Conservation (phyloP, 805 yeast species). For the Saccharomycopsis synnaedendra region DNA sequence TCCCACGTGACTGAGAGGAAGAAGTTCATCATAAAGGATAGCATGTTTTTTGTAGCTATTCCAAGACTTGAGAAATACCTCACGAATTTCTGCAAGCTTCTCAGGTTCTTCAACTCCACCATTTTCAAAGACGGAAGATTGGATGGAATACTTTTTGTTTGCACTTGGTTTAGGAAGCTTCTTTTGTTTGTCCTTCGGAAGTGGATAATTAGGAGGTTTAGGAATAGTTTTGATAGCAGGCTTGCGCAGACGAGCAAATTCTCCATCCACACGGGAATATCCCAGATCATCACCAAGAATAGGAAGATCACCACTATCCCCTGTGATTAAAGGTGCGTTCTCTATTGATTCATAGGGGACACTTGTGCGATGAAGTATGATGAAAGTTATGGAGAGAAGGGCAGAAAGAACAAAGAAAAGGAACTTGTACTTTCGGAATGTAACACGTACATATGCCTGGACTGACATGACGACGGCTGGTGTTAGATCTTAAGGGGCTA, state of each 20-base stretch:
- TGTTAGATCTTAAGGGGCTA: not conserved
- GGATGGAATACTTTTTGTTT: slow-evolving; percentile 20
- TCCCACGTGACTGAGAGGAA: slow-evolving; percentile 26
- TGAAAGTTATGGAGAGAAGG: too few species aligned
- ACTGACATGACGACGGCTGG: not conserved
- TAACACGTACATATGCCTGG: not conserved
- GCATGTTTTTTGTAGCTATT: slow-evolving; percentile 28
- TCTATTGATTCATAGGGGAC: slow-evolving; percentile 1
- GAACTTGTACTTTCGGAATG: slow-evolving; percentile 2
- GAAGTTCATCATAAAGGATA: slow-evolving; percentile 35
- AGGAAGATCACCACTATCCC: not conserved
- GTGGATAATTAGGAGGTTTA: too few species aligned
- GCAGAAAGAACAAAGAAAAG: not conserved
- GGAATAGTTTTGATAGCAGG: too few species aligned
- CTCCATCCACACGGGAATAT: not conserved
- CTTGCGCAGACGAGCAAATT: too few species aligned
- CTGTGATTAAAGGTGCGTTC: not conserved
- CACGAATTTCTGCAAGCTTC: slow-evolving; percentile 24
- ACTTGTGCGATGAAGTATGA: slow-evolving; percentile 1
- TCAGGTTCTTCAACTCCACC: slow-evolving; percentile 21
- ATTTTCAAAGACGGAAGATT: slow-evolving; percentile 19
- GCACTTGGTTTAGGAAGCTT: too few species aligned
- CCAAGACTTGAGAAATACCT: slow-evolving; percentile 35
- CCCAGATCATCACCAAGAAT: slow-evolving; percentile 3
- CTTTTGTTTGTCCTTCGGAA: too few species aligned